Evolutionary conservation across 1,284 basidiomycete species (phyloP).

Genomic region (Moesziomyces sp.): DNA sequence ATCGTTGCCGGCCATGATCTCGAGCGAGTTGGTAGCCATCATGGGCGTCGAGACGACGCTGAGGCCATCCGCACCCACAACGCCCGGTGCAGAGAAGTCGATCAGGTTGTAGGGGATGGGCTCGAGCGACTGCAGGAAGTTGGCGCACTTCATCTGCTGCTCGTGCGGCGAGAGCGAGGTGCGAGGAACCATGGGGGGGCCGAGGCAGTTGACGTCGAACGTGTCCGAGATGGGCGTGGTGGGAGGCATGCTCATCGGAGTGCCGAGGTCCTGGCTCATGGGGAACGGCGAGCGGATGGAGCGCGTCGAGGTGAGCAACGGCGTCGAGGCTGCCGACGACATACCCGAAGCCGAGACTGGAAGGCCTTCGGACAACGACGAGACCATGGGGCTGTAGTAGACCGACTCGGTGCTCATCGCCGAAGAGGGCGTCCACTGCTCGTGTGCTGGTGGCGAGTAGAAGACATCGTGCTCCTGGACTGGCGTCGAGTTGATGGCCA

Average conservation of each 20-base stretch:
- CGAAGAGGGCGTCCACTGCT: conserved; percentile 45
- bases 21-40: conserved; percentile 27
- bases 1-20: conserved; percentile 47
- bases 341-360: conserved; percentile 21
- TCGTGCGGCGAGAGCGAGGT: conserved; percentile 39
- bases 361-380: conserved; percentile 39
- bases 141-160: conserved; percentile 51
- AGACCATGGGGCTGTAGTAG: conserved; percentile 47
- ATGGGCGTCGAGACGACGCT: conserved; percentile 28
- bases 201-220: conserved; percentile 49
- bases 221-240: conserved; percentile 45
- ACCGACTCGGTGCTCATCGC: conserved; percentile 49
- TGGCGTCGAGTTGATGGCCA: conserved; percentile 49
- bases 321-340: conserved; percentile 48
- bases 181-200: conserved; percentile 45
- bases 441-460: conserved; percentile 45
- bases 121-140: conserved; percentile 50
- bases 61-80: conserved; percentile 13
- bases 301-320: conserved; percentile 36
- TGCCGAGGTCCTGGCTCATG: conserved; percentile 47
- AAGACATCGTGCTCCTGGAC: conserved; percentile 48
- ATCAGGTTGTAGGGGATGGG: conserved; percentile 40
- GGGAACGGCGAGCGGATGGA: conserved; percentile 39
- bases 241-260: conserved; percentile 46
- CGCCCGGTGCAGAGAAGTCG: conserved; percentile 30